Percentiles rank a stretch among this genome's conserved stretches.
These are phyloP conservation scores for Colletotrichum tofieldiae DNA, from an alignment of 2,329 filamentous ascomycete genomes.

Conservation along the genomic window DNA sequence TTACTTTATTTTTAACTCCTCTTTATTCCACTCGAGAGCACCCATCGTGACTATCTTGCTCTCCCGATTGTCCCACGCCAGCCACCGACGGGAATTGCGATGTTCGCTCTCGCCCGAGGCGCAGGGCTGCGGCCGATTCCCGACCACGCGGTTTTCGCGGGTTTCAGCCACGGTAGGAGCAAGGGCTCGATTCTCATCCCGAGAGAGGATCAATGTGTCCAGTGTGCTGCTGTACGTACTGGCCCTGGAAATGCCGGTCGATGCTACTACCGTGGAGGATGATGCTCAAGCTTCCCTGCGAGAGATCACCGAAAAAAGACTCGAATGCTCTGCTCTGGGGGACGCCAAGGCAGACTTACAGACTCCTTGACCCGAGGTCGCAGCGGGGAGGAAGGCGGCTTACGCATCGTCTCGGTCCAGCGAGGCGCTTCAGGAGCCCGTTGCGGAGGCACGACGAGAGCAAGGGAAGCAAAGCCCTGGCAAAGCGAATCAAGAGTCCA, in stretches of 20 bases:
- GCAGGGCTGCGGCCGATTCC: too few species aligned
- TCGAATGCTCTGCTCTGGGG: not conserved
- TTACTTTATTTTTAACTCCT: too few species aligned
- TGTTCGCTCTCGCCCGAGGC: not conserved
- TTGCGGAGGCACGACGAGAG: not conserved
- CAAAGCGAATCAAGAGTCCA: not conserved
- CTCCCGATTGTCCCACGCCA: not conserved
- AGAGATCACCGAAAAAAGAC: not conserved
- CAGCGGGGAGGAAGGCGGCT: conserved; percentile 3
- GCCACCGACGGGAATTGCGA: not conserved
- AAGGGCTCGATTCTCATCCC: too few species aligned
- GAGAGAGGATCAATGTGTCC: too few species aligned
- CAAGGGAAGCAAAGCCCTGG: not conserved
- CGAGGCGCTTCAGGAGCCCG: not conserved
- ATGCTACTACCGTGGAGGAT: not conserved
- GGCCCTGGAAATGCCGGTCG: not conserved
- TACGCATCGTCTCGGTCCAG: conserved; percentile 9
- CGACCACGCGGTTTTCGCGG: not conserved
- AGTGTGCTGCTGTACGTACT: not conserved
- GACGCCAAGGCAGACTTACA: conserved; percentile 25
- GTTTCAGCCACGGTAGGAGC: not conserved
- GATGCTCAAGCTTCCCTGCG: not conserved
- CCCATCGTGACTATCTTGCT: not conserved
- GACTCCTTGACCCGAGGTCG: not conserved
- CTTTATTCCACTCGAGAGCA: not conserved